A percentile compares a stretch with the other conserved stretches of the same genome.
These are phyloP conservation scores for Wallacemonas rigidus DNA, from an alignment of 208 protist genomes.

Conservation along the genomic window DNA sequence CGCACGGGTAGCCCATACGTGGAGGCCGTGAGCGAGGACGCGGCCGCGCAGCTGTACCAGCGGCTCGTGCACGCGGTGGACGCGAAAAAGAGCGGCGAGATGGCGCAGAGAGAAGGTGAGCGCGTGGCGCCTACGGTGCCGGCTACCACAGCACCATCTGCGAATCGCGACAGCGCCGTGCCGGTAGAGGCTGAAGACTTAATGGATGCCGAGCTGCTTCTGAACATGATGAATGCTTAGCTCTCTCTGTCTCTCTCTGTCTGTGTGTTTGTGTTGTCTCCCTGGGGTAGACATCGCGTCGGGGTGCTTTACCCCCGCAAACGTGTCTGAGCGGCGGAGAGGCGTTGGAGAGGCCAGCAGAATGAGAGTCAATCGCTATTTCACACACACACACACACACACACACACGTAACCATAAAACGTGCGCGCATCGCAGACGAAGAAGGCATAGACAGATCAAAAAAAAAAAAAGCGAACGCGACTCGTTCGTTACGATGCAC, in stretches of 20 bases:
- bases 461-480: no score
- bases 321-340: no score
- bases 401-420: not conserved
- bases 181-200: conserved; percentile 55
- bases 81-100: conserved; percentile 12
- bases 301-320: no score
- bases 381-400: not conserved
- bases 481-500: no score
- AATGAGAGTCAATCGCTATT: not conserved
- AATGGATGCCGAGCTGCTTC: conserved; percentile 30
- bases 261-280: not conserved
- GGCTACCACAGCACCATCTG: no score
- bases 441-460: no score
- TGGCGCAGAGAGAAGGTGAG: conserved; percentile 4
- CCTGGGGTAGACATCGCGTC: no score
- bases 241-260: not conserved
- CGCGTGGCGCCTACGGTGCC: conserved; percentile 27
- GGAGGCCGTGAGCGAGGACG: conserved; percentile 9
- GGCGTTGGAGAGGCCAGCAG: not conserved
- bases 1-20: not conserved
- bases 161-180: not conserved
- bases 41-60: conserved; percentile 25
- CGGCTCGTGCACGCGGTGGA: conserved; percentile 10
- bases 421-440: no score
- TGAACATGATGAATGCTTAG: conserved; percentile 12